Conservation (phyloP, 139 green algal species). For the Closterium sp. region DNA sequence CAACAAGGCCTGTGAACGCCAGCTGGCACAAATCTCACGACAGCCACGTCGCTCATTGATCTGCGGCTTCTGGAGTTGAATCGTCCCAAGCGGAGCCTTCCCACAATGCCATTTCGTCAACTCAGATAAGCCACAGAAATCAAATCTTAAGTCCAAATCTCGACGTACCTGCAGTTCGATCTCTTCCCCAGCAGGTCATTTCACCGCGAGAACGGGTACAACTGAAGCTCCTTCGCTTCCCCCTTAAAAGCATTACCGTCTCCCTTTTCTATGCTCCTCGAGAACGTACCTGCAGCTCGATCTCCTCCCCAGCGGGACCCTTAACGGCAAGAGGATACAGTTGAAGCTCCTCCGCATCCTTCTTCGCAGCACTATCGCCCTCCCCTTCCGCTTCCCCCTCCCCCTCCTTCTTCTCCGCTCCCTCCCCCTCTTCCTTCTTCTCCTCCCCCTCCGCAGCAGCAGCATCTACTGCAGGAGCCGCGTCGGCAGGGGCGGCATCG, state of each 20-base stretch:
- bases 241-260: neutral
- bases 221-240: neutral
- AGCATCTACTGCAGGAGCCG: neutral
- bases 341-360: constrained; percentile 21
- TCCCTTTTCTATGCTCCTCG: too few species aligned
- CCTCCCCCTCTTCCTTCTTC: neutral
- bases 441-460: neutral
- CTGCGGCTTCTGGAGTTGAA: too few species aligned
- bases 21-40: too few species aligned
- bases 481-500: neutral
- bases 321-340: constrained; percentile 39
- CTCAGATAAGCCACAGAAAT: too few species aligned
- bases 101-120: too few species aligned
- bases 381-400: neutral
- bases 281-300: constrained; percentile 39
- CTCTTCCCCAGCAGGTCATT: neutral
- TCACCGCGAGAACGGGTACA: neutral
- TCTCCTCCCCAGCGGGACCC: constrained; percentile 38
- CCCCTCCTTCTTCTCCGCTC: neutral
- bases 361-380: neutral
- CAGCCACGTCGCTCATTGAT: too few species aligned
- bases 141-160: too few species aligned
- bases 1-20: too few species aligned
- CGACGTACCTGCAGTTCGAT: neutral
- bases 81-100: too few species aligned